Conservation (phyloP, 139 green algal species). For the Volvox africanus region DNA sequence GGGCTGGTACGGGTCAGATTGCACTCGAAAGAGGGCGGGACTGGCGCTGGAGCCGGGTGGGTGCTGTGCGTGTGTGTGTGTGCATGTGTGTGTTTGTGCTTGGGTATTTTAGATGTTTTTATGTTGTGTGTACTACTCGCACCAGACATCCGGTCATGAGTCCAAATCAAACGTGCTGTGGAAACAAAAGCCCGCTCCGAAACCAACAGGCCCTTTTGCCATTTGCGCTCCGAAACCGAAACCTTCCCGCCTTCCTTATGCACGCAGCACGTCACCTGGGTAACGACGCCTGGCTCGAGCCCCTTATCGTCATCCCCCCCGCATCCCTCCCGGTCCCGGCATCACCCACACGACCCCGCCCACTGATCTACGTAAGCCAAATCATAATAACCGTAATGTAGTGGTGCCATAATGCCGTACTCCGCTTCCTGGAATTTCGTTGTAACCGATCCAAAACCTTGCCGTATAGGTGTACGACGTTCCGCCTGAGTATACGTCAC, state of each 20-base stretch:
- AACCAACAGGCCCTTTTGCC: not conserved
- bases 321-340: not conserved
- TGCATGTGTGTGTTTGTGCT: too few relatives aligned
- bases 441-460: not conserved
- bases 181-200: too few relatives aligned
- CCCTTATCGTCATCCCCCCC: not conserved
- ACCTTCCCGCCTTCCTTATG: not conserved
- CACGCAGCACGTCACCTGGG: not conserved
- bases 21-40: conserved; percentile 35
- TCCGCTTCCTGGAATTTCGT: not conserved
- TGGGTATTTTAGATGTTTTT: too few relatives aligned
- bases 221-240: too few relatives aligned
- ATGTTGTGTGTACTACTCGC: too few relatives aligned
- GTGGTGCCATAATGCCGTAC: not conserved
- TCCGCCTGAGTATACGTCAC: conserved; percentile 27
- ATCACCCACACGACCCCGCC: not conserved
- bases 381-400: not conserved
- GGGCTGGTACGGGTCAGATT: conserved; percentile 50
- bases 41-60: conserved; percentile 12
- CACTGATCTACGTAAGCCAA: conserved; percentile 41
- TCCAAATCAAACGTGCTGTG: too few relatives aligned
- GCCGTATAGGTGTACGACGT: conserved; percentile 47
- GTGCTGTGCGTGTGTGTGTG: not conserved
- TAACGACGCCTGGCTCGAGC: not conserved
- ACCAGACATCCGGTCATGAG: too few relatives aligned